These are phyloP conservation scores for Phytophthora cryptogea DNA, from an alignment of 352 stramenopile genomes.

Conservation along the genomic window DNA sequence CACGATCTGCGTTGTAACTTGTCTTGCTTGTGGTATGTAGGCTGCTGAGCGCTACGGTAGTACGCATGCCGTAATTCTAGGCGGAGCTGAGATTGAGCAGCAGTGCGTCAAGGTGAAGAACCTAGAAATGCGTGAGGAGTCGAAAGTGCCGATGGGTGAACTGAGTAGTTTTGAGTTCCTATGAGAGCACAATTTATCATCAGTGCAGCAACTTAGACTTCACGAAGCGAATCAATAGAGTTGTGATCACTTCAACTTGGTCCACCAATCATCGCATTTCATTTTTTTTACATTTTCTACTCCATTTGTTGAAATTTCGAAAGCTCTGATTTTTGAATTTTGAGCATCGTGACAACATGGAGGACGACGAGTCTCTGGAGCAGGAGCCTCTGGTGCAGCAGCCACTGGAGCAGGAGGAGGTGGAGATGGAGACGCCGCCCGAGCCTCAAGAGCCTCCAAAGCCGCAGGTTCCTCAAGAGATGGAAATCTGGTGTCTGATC, in stretches of 20 bases:
- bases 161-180: constrained; percentile 40
- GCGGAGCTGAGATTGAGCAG: constrained; percentile 67
- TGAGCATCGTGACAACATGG: not conserved
- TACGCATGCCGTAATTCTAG: constrained; percentile 75
- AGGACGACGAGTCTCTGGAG: not conserved
- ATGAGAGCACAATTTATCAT: constrained; percentile 4
- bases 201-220: not conserved
- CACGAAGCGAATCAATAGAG: not conserved
- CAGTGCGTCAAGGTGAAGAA: constrained; percentile 81
- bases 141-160: constrained; percentile 41
- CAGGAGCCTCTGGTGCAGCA: constrained; percentile 6
- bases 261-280: too few relatives aligned
- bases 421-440: constrained; percentile 4
- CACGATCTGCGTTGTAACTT: constrained; percentile 3
- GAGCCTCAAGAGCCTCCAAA: constrained; percentile 5
- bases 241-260: not conserved
- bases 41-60: constrained; percentile 73
- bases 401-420: constrained; percentile 8
- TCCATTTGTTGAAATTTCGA: too few relatives aligned
- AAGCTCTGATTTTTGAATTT: too few relatives aligned
- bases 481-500: constrained; percentile 35
- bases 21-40: constrained; percentile 24
- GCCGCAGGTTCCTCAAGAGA: constrained; percentile 4
- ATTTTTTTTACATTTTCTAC: too few relatives aligned
- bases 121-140: constrained; percentile 58